These are phyloP conservation scores for Aspergillus sp. DNA, from an alignment of 2,329 filamentous ascomycete species.

Conservation along the genomic window DNA sequence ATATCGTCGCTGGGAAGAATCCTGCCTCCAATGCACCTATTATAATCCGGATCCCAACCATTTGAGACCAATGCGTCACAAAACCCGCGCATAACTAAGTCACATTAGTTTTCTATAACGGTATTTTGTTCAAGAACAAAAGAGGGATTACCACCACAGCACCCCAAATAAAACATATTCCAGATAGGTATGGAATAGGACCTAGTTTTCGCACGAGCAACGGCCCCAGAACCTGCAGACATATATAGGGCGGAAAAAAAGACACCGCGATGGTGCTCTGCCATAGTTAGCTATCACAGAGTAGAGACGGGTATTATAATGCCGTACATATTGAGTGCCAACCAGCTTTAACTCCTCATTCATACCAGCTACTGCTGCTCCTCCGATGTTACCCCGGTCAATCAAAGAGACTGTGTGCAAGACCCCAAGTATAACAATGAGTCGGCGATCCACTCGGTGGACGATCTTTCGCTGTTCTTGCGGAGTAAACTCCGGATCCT, in stretches of 20 bases:
- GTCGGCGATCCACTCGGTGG: slow-evolving; percentile 16
- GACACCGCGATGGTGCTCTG: slow-evolving; percentile 18
- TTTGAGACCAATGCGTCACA: slow-evolving; percentile 32
- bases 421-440: slow-evolving; percentile 19
- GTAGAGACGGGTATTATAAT: no score
- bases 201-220: slow-evolving; percentile 8
- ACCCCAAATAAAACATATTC: slow-evolving; percentile 10
- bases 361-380: slow-evolving; percentile 20
- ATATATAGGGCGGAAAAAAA: slow-evolving; percentile 15
- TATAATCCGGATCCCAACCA: slow-evolving; percentile 43
- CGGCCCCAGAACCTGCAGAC: slow-evolving; percentile 3
- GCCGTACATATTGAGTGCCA: slow-evolving; percentile 14
- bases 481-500: not conserved
- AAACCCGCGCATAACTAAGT: slow-evolving; percentile 13
- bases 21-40: slow-evolving; percentile 47
- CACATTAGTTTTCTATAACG: no score
- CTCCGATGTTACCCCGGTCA: slow-evolving; percentile 18
- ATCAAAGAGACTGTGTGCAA: slow-evolving; percentile 18
- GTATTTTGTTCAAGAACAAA: no score
- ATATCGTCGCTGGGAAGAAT: slow-evolving; percentile 47
- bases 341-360: slow-evolving; percentile 7
- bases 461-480: slow-evolving; percentile 19
- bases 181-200: slow-evolving; percentile 2
- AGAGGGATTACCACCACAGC: slow-evolving; percentile 2
- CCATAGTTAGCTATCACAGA: not conserved